Evolutionary conservation across 495 filamentous ascomycete species (phyloP), one percentile per base, ranked within the genome.

Genomic region (Mytilinidion resinicola): DNA sequence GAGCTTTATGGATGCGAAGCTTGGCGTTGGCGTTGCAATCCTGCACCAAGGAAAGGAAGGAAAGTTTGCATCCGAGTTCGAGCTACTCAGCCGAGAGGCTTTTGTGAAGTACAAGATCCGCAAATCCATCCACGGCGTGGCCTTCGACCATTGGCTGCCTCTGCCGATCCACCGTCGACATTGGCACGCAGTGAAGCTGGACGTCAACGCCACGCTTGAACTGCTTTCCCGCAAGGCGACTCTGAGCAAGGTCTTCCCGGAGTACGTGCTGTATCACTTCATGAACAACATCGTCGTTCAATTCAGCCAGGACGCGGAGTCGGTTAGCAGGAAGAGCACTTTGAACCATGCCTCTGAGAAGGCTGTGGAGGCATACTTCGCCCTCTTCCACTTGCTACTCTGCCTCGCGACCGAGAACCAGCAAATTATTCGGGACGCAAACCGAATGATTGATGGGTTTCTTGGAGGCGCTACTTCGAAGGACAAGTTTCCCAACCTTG

Each of bases 331-430:
- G 1, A 73, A 70, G 43, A 76, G 74, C 49, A 75, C 72, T 3
- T 70, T 80, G 25, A 73, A 64, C 0, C 75, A 78, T 36, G 77
- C 77, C 0, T 77, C 74, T 0, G 78, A 80, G 55, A 80, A 78
- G 63, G 78, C 77, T 3, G 76, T 81, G 8, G 75, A 80, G 54
- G 74, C 74, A 0, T 80, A 81, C 67, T 80, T 81, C 59, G 75
- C 77, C 44, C 74, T 80, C 30, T 79, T 78, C 63, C 78, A 80
- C 61, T 63, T 81, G 0, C 69, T 81, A 4, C 67, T 81, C 17
- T 79, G 76, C 60, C 46, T 68, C 9, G 62, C 69, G 11, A 60
- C 52, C 9, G 65, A 64, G 11, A 33, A 65, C 2, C 53, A 49
- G 0, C n/a, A 39, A 3, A 63, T 71, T 50, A 36, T 64, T 17